Conservation (phyloP, 2,329 filamentous ascomycete species). For the Venturia oleaginea region DNA sequence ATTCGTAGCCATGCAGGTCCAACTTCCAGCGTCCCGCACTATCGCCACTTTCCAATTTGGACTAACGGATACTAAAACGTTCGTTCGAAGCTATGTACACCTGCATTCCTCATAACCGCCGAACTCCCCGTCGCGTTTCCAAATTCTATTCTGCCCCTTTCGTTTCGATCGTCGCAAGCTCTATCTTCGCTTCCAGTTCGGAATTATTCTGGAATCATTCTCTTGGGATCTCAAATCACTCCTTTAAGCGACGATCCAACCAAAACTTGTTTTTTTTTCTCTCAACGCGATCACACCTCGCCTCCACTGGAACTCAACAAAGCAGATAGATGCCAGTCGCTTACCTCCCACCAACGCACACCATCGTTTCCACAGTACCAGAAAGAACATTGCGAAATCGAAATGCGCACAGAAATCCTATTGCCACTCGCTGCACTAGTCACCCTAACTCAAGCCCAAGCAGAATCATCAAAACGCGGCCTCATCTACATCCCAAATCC, state of each 20-base stretch:
- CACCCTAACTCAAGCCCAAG: not conserved
- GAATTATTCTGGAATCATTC: not conserved
- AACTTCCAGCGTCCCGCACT: not conserved
- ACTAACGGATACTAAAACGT: not conserved
- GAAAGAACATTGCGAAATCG: not conserved
- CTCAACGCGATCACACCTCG: not conserved
- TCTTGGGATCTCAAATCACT: not conserved
- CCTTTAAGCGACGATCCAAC: not conserved
- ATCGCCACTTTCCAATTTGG: not conserved
- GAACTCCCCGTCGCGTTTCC: too few species aligned
- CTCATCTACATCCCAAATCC: slow-evolving; percentile 57
- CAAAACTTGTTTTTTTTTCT: not conserved
- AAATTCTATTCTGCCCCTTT: not conserved
- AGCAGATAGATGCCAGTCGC: not conserved
- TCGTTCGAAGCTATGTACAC: not conserved
- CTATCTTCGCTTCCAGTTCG: not conserved
- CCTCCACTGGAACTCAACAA: not conserved
- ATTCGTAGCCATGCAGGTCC: too few species aligned
- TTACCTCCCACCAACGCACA: not conserved
- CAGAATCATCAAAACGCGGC: slow-evolving; percentile 52
- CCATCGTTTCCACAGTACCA: not conserved
- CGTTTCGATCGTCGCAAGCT: not conserved
- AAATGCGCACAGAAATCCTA: not conserved
- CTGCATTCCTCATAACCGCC: not conserved
- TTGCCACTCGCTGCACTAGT: not conserved